Conservation (phyloP, 495 filamentous ascomycete species). For the Penicillium macrosclerotiorum region DNA sequence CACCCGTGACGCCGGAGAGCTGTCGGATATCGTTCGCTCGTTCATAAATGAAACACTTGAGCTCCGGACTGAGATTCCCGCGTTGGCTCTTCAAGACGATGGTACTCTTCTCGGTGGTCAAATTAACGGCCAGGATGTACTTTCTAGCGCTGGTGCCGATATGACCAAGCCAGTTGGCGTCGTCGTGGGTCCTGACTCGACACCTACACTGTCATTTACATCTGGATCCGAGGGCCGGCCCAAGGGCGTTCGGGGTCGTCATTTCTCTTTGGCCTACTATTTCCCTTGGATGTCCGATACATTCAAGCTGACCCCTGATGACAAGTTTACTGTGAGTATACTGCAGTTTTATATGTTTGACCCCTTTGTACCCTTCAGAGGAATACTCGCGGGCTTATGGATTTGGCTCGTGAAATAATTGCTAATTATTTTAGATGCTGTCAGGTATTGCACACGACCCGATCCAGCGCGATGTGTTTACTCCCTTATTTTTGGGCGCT, state of each 20-base stretch:
- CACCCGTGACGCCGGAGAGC: constrained; percentile 67
- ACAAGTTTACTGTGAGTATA: constrained; percentile 62
- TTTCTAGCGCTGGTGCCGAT: constrained; percentile 50
- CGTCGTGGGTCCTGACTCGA: constrained; percentile 86
- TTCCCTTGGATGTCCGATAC: constrained; percentile 88
- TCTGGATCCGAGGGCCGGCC: constrained; percentile 81
- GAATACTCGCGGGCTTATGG: no score
- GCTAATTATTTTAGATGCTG: no score
- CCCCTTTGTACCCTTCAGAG: background rate
- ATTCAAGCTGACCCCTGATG: constrained; percentile 71
- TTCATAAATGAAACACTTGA: constrained; percentile 74
- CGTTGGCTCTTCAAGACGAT: constrained; percentile 68
- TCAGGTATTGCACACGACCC: constrained; percentile 85
- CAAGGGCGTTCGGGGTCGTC: constrained; percentile 85
- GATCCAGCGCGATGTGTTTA: constrained; percentile 92
- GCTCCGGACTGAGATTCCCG: constrained; percentile 75
- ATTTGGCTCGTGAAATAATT: no score
- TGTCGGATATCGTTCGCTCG: constrained; percentile 65
- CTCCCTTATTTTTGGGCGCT: constrained; percentile 83
- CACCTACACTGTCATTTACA: constrained; percentile 80
- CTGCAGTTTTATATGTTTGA: background rate
- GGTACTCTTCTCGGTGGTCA: constrained; percentile 72
- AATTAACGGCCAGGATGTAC: constrained; percentile 62
- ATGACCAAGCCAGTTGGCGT: constrained; percentile 64
- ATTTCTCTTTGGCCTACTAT: constrained; percentile 85